Evolutionary conservation across 2,329 filamentous ascomycete species (phyloP), one percentile per base, ranked within the genome.

Genomic region (Aspergillus costaricaensis): DNA sequence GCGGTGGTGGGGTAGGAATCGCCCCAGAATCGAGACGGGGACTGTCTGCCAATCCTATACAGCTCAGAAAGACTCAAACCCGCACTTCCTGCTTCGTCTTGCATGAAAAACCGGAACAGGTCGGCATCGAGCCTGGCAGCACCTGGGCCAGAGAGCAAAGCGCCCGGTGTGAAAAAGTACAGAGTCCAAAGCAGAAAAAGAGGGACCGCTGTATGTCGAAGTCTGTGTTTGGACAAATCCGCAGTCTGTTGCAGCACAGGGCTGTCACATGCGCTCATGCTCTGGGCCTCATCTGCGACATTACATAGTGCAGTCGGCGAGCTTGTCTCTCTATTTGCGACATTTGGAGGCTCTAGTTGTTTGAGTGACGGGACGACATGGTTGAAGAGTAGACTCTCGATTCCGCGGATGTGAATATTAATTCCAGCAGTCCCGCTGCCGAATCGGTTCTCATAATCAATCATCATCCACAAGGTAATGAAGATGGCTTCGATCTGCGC

Each of bases 391-490:
- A 69, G 49, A 14, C 55, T 66, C 38, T 65, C 60, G 27, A 72
- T 67, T 4, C 69, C 69, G 7, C 60, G 60, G 19, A 70, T 65
- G 49, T 68, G 68, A 4, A 72, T 63, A 41, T 69, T 68, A 5
- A 69, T 71, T 1, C 67, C 68, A 9, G 68, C 43, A 10, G 60
- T 62, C 32, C 68, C 69, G 30, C 65, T 67, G 14, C 67, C 69
- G 38, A 70, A 68, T 10, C 68, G 63, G 43, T 68, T 66, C 48
- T 70, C 70, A 21, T 72, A 72, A 50, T 70, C 69, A n/a, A 70
- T 66, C 67, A 71, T 69, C 27, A 70, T 53, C 67, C 65, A 71
- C 14, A 72, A 44, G 2, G 70, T 72, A 44, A 72, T 68, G 32
- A 70, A 71, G 8, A 70, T 67, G 8, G 69, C 69, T 47, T 70